Conservation (phyloP, 805 yeast genomes). For the Scheffersomyces stipitis region DNA sequence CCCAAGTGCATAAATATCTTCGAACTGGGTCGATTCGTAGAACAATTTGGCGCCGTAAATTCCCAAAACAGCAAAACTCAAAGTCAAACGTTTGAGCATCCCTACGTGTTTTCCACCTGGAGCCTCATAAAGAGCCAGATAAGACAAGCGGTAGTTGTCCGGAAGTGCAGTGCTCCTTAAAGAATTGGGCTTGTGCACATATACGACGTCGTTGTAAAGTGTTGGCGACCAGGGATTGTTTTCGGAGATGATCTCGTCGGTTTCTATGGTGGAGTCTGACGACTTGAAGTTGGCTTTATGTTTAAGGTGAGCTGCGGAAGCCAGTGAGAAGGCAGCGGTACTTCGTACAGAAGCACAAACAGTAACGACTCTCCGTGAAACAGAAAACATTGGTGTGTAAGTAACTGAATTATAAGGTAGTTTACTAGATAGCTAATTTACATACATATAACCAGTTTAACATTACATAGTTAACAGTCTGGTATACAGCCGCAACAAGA, state of each 20-base stretch:
- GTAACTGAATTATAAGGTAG: too few relatives aligned
- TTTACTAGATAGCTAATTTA: too few relatives aligned
- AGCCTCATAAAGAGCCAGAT: conserved; percentile 62
- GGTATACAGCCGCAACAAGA: too few relatives aligned
- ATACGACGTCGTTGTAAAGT: conserved; percentile 41
- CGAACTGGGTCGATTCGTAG: conserved; percentile 52
- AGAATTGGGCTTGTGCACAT: conserved; percentile 33
- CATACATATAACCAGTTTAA: too few relatives aligned
- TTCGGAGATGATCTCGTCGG: conserved; percentile 40
- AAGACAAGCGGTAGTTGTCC: conserved; percentile 51
- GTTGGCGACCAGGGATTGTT: conserved; percentile 50
- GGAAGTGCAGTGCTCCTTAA: conserved; percentile 48
- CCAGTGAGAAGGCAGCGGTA: too few relatives aligned
- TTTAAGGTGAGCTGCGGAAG: conserved; percentile 9
- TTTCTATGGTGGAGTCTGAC: conserved; percentile 36
- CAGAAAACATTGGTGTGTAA: too few relatives aligned
- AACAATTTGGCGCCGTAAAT: conserved; percentile 62
- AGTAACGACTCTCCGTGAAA: too few relatives aligned
- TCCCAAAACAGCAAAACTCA: conserved; percentile 63
- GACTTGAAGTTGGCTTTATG: conserved; percentile 21
- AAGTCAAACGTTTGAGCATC: conserved; percentile 57
- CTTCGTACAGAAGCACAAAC: too few relatives aligned
- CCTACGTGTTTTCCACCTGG: conserved; percentile 64
- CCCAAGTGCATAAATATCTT: conserved; percentile 46
- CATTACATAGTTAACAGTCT: too few relatives aligned